phyloP scores from a whole-genome alignment of 169 alveolate genomes.

The Cryptosporidium xiaoi region DNA sequence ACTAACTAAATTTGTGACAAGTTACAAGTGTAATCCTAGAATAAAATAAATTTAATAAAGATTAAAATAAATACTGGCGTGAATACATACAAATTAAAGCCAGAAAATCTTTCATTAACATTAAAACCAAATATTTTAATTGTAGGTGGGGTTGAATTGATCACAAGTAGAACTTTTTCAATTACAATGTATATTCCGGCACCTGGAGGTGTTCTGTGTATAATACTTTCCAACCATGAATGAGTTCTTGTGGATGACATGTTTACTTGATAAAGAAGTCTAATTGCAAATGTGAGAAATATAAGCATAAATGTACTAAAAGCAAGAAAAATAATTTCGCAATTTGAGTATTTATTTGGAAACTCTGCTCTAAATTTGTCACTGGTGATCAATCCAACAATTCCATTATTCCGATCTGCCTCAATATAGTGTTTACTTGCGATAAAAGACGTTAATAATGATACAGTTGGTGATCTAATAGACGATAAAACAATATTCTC shows the following conservation, averaged over 20 bases:
- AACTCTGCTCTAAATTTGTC: background rate
- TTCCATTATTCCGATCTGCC: background rate
- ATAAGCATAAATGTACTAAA: constrained; percentile 31
- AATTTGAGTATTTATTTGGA: constrained; percentile 37
- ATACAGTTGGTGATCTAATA: background rate
- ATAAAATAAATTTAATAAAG: constrained; percentile 1
- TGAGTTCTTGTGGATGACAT: constrained; percentile 56
- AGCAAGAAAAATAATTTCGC: constrained; percentile 38
- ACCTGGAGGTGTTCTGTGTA: constrained; percentile 75
- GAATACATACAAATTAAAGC: constrained; percentile 44
- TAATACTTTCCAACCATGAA: constrained; percentile 58
- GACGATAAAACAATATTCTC: background rate
- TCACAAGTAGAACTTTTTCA: constrained; percentile 63
- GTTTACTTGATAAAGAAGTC: constrained; percentile 53
- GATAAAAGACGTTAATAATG: background rate
- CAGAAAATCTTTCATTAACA: constrained; percentile 50
- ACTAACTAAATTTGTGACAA: too few relatives aligned
- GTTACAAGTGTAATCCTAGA: background rate
- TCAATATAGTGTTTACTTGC: background rate
- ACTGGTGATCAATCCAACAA: background rate
- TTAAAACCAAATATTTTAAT: constrained; percentile 55
- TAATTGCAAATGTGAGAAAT: constrained; percentile 26
- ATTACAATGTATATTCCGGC: constrained; percentile 71
- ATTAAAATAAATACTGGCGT: constrained; percentile 25
- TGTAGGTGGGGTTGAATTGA: constrained; percentile 61